phyloP scores from a whole-genome alignment of 148 eudicot species.

The Rhododendron simsii region DNA sequence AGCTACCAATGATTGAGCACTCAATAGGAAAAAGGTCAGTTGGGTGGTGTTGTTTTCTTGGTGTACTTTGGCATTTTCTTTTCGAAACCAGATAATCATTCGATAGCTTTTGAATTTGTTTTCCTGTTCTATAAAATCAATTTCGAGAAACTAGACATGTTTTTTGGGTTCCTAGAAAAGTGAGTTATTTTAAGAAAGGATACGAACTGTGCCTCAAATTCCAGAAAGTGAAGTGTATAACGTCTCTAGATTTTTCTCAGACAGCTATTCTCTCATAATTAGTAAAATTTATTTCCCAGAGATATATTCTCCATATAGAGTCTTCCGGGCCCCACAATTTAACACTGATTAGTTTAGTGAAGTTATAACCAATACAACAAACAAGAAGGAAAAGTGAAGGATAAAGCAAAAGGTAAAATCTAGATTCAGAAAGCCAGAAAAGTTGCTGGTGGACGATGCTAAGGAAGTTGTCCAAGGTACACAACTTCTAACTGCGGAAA shows the following conservation, averaged over 20 bases:
- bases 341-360: no score
- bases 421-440: no score
- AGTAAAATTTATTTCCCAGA: neutral
- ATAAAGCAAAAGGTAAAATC: no score
- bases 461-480: no score
- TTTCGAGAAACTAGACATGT: neutral
- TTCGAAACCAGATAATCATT: neutral
- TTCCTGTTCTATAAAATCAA: neutral
- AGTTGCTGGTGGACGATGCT: no score
- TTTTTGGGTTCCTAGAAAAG: neutral
- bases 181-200: neutral
- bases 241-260: neutral
- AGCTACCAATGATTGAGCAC: neutral
- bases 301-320: no score
- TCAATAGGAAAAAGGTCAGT: neutral
- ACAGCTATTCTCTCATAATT: neutral
- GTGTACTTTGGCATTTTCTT: neutral
- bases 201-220: neutral
- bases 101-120: neutral
- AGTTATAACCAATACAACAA: no score
- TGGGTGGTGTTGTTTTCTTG: neutral
- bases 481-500: no score
- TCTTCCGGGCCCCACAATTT: no score
- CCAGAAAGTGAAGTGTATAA: neutral
- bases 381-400: no score